Percentiles rank a stretch among this genome's conserved stretches.
These are phyloP conservation scores for Debaryomycetaceae sp. DNA, from an alignment of 1,139 yeast species.

Conservation along the genomic window DNA sequence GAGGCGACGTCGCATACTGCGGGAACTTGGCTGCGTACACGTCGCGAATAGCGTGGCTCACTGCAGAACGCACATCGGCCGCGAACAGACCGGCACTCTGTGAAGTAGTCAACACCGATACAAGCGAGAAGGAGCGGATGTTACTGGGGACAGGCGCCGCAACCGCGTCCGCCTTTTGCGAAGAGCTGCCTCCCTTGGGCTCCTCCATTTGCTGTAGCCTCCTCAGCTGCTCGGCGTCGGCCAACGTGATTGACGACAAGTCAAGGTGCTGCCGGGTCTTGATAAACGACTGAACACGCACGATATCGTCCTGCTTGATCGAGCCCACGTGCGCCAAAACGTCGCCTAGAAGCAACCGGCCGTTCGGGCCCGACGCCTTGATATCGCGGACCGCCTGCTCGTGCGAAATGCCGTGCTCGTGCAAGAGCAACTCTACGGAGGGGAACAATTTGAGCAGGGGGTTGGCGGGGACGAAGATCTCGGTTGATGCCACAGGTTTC, in stretches of 20 bases:
- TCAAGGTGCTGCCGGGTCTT: slow-evolving; percentile 59
- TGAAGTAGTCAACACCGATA: slow-evolving; percentile 17
- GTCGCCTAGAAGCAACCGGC: slow-evolving; percentile 83
- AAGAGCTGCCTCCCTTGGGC: slow-evolving; percentile 9
- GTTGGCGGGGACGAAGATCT: slow-evolving; percentile 37
- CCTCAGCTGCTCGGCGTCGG: slow-evolving; percentile 19
- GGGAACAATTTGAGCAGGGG: slow-evolving; percentile 64
- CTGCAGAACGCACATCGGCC: slow-evolving; percentile 20
- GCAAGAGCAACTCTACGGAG: slow-evolving; percentile 62
- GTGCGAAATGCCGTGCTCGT: slow-evolving; percentile 47
- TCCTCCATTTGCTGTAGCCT: slow-evolving; percentile 6
- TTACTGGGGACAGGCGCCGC: slow-evolving; percentile 20
- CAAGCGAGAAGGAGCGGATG: slow-evolving; percentile 15
- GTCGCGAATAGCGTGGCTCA: slow-evolving; percentile 21
- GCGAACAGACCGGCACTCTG: slow-evolving; percentile 19
- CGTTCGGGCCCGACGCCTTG: slow-evolving; percentile 81
- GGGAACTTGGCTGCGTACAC: slow-evolving; percentile 35
- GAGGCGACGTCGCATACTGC: slow-evolving; percentile 35
- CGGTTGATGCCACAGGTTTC: slow-evolving; percentile 6
- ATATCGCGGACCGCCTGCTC: slow-evolving; percentile 65
- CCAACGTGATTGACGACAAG: slow-evolving; percentile 55
- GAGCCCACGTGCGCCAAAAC: slow-evolving; percentile 74
- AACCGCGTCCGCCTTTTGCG: slow-evolving; percentile 7
- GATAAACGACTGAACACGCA: slow-evolving; percentile 44
- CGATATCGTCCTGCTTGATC: slow-evolving; percentile 46